phyloP scores from a whole-genome alignment of 108 stramenopile genomes.

The Stephanodiscus triporus region DNA sequence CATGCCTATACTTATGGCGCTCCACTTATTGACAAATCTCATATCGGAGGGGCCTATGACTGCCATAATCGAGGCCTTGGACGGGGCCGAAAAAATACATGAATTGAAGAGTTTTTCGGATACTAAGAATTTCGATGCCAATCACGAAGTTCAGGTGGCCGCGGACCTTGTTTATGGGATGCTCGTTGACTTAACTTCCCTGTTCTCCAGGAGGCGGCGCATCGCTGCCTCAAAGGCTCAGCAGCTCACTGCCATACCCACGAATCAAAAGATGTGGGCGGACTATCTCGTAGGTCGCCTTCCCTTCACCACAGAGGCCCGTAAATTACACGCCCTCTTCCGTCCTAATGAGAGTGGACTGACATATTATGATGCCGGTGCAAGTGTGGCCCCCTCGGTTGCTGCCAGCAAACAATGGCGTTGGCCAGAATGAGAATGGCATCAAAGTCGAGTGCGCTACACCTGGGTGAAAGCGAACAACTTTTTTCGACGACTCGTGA shows the following conservation, averaged over 20 bases:
- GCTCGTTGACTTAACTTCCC: slow-evolving; percentile 65
- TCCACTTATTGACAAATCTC: slow-evolving; percentile 78
- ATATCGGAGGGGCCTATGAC: slow-evolving; percentile 83
- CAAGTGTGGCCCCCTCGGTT: slow-evolving; percentile 18
- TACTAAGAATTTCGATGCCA: slow-evolving; percentile 55
- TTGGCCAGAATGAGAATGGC: slow-evolving; percentile 1
- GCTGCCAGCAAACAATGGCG: slow-evolving; percentile 17
- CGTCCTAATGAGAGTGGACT: slow-evolving; percentile 15
- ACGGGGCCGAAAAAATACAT: slow-evolving; percentile 79
- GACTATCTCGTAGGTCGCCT: slow-evolving; percentile 9
- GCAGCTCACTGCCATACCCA: neutral
- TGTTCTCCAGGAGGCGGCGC: slow-evolving; percentile 63
- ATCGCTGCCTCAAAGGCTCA: slow-evolving; percentile 18
- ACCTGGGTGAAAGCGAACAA: neutral
- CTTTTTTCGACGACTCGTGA: neutral
- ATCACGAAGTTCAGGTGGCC: slow-evolving; percentile 62
- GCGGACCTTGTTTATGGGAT: slow-evolving; percentile 74
- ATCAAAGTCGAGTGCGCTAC: neutral
- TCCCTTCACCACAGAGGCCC: slow-evolving; percentile 6
- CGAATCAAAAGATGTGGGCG: slow-evolving; percentile 13
- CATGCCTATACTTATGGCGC: slow-evolving; percentile 68
- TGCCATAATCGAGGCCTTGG: slow-evolving; percentile 80
- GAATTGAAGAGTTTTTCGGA: slow-evolving; percentile 74
- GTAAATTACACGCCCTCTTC: slow-evolving; percentile 18
- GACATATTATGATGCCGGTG: slow-evolving; percentile 12